Conservation (phyloP, 169 alveolate genomes). For the Plasmodium adleri region DNA sequence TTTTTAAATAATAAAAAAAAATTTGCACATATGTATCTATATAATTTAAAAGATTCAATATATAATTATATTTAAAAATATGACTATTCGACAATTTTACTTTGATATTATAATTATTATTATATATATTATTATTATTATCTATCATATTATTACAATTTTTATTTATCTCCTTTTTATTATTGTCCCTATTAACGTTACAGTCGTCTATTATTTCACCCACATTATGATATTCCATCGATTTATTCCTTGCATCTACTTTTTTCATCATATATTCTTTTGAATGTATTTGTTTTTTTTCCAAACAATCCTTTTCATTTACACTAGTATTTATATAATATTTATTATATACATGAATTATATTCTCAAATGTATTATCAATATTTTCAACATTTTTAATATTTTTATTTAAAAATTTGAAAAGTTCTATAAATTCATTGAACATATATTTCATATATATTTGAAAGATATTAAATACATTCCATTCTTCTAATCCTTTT, state of each 20-base stretch:
- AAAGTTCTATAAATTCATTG: background rate
- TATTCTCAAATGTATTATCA: too few relatives aligned
- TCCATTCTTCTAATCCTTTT: constrained; percentile 22
- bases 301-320: too few relatives aligned
- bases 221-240: too few relatives aligned
- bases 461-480: constrained; percentile 11
- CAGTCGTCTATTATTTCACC: too few relatives aligned
- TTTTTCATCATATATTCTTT: background rate
- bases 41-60: constrained; percentile 1
- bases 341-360: too few relatives aligned
- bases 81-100: background rate
- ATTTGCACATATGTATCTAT: background rate
- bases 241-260: background rate
- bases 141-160: background rate
- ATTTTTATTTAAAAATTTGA: background rate
- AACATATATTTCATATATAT: constrained; percentile 25
- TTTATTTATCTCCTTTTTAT: background rate
- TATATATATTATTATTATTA: background rate
- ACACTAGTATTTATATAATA: too few relatives aligned
- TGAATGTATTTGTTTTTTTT: background rate
- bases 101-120: background rate
- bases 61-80: background rate
- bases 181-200: background rate
- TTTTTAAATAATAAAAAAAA: constrained; percentile 41
- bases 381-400: too few relatives aligned